These are phyloP conservation scores for Zalaria obscura DNA, from an alignment of 2,329 filamentous ascomycete species.

Conservation along the genomic window DNA sequence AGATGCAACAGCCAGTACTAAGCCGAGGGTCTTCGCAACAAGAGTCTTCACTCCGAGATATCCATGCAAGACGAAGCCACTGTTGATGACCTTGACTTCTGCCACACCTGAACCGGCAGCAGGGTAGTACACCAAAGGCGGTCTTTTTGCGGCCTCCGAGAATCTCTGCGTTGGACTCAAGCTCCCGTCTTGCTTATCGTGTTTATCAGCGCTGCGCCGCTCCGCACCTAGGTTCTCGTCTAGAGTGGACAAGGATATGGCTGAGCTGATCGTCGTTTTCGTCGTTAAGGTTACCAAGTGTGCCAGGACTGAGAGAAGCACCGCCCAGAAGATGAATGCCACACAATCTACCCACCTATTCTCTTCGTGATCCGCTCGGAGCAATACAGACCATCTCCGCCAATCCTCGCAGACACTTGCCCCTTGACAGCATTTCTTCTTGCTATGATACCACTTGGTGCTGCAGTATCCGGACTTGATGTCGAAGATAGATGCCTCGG, in stretches of 20 bases:
- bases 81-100: slow-evolving; percentile 95
- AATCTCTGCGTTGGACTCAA: slow-evolving; percentile 26
- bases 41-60: slow-evolving; percentile 84
- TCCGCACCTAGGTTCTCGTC: slow-evolving; percentile 83
- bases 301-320: slow-evolving; percentile 54
- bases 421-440: slow-evolving; percentile 50
- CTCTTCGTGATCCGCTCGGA: slow-evolving; percentile 35
- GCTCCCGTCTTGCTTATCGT: slow-evolving; percentile 19
- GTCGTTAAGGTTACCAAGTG: slow-evolving; percentile 75
- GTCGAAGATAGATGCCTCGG: slow-evolving; percentile 75
- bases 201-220: slow-evolving; percentile 26
- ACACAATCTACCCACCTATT: slow-evolving; percentile 58
- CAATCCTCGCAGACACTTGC: slow-evolving; percentile 43
- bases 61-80: slow-evolving; percentile 90
- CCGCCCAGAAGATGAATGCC: slow-evolving; percentile 59
- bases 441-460: slow-evolving; percentile 54
- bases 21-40: slow-evolving; percentile 65
- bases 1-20: slow-evolving; percentile 82
- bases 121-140: slow-evolving; percentile 87
- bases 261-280: slow-evolving; percentile 87
- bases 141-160: slow-evolving; percentile 25
- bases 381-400: slow-evolving; percentile 47
- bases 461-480: slow-evolving; percentile 81
- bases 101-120: slow-evolving; percentile 93
- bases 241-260: slow-evolving; percentile 71